Evolutionary conservation across 768 basidiomycete species (phyloP), one percentile per base, ranked within the genome.

Genomic region (Pleurotus citrinopileatus): DNA sequence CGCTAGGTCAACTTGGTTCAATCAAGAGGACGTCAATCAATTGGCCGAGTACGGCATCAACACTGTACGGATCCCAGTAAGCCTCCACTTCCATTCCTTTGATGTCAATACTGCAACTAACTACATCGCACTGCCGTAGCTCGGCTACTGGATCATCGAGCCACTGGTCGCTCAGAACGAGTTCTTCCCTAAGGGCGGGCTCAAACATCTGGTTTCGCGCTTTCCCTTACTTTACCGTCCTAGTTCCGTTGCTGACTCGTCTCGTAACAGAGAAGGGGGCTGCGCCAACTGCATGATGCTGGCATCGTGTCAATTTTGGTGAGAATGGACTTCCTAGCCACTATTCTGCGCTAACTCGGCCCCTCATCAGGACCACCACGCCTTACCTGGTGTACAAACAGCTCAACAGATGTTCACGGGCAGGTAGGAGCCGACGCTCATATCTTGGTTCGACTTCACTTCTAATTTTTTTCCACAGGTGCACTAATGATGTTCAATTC

Each of bases 141-240:
- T 91, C 36, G 89, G 90, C 0, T 92, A 86, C 64, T 92, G 90
- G 90, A 83, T 91, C 43, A 71, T 92, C 6, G 90, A 92, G 63
- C 75, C 73, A 2, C 70, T 92, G 6, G 89, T 91, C 0, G 63
- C 91, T 63, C 59, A 60, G 1, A 72, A 68, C 1, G 90, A 91
- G 63, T 78, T 73, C 42, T 91, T 77, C 63, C 85, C 88, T 12
- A 77, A 80, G 29, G 90, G 90, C 17, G 90, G 90, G 25, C 74
- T 92, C 28, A 52, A 60, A 2, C 78, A 84, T 46, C 74, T 92
- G 29, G 89, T 89, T 56, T 47, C n/a, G 78, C 63, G 15, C 27
- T 22, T 52, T 4, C 5, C 37, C 46, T n/a, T 26, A 27, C n/a
- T 53, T 27, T 9, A 15, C 13, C 40, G 10, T 40, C 46, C 15